Conservation (phyloP, 192 early-diverging fungal genomes). For the Backusella tuberculispora region DNA sequence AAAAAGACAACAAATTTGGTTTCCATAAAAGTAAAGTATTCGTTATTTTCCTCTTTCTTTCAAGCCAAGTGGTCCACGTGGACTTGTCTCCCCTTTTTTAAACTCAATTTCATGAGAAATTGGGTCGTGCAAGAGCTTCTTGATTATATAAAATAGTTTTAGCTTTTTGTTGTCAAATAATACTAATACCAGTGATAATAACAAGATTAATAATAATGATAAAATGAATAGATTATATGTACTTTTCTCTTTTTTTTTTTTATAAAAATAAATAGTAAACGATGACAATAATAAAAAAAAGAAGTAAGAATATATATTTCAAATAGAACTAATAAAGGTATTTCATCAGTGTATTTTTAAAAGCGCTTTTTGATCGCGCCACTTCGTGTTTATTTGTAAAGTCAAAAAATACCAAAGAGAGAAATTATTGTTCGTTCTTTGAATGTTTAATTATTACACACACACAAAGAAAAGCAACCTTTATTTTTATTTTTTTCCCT, state of each 20-base stretch:
- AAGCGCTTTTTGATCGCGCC: background rate
- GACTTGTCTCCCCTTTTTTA: background rate
- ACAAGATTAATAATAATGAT: too few relatives aligned
- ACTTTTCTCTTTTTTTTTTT: too few relatives aligned
- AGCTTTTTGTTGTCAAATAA: background rate
- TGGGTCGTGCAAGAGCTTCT: background rate
- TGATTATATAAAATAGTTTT: background rate
- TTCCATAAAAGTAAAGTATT: slow-evolving; percentile 10
- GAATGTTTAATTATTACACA: background rate
- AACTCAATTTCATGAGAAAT: background rate
- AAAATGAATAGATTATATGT: too few relatives aligned
- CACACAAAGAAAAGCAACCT: too few relatives aligned
- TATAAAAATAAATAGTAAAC: background rate
- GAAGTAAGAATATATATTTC: background rate
- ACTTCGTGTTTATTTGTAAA: background rate
- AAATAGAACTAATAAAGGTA: slow-evolving; percentile 7
- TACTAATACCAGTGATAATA: background rate
- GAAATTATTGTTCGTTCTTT: slow-evolving; percentile 1
- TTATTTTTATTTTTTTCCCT: too few relatives aligned
- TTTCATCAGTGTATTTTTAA: too few relatives aligned
- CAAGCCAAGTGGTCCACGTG: background rate
- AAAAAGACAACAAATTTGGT: background rate
- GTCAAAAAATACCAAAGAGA: slow-evolving; percentile 12
- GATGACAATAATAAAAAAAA: background rate
- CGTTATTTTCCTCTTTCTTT: background rate